Conservation (phyloP, 2,329 filamentous ascomycete genomes). For the Clonostachys solani region DNA sequence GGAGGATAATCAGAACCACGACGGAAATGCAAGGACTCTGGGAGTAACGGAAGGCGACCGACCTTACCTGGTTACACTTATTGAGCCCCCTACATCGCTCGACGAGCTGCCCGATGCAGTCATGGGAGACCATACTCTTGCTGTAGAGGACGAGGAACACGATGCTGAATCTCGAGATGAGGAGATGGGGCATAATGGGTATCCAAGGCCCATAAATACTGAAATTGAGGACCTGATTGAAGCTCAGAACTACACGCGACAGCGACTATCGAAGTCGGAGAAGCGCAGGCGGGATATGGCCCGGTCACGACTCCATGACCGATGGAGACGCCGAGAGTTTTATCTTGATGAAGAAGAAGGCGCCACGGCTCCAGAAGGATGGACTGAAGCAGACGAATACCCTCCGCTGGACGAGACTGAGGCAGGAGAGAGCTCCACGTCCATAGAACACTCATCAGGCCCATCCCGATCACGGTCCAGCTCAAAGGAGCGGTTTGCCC, state of each 20-base stretch:
- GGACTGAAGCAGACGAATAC: conserved; percentile 21
- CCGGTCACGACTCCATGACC: conserved; percentile 56
- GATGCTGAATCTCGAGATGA: conserved; percentile 2
- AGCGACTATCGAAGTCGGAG: conserved; percentile 27
- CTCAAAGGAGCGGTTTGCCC: conserved; percentile 74
- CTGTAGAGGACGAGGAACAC: conserved; percentile 12
- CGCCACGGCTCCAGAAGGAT: conserved; percentile 57
- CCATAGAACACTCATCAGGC: conserved; percentile 24
- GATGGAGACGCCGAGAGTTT: conserved; percentile 75
- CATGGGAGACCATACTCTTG: conserved; percentile 19
- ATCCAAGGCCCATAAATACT: conserved; percentile 16
- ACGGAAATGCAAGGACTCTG: conserved; percentile 12
- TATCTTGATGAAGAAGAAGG: conserved; percentile 87
- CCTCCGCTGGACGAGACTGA: background rate
- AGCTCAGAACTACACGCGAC: conserved; percentile 26
- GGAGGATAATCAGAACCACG: conserved; percentile 17
- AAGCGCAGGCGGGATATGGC: conserved; percentile 37
- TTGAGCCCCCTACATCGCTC: conserved; percentile 39
- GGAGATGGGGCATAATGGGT: no score
- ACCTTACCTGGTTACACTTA: conserved; percentile 35
- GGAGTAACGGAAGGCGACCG: conserved; percentile 19
- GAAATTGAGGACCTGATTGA: conserved; percentile 36
- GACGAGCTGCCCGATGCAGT: conserved; percentile 36
- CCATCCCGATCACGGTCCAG: conserved; percentile 65
- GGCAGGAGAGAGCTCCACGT: conserved; percentile 37